These are phyloP conservation scores for Evernia prunastri DNA, from an alignment of 495 filamentous ascomycete genomes.

Conservation along the genomic window DNA sequence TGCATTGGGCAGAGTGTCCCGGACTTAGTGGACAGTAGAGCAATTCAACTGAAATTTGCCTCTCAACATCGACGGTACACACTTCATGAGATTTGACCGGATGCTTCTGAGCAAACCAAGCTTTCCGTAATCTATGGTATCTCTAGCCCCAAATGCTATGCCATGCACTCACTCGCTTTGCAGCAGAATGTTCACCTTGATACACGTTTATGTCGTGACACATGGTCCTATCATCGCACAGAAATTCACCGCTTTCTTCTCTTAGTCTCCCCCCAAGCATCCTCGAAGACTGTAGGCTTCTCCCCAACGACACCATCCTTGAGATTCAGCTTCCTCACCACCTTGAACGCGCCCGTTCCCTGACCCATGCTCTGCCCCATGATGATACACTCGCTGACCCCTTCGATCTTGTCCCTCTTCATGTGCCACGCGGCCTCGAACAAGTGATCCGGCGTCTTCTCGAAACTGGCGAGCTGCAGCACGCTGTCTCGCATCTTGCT, in stretches of 20 bases:
- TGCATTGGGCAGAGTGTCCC: background rate
- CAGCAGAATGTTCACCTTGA: background rate
- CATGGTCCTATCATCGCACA: background rate
- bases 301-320: conserved; percentile 56
- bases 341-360: conserved; percentile 86
- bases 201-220: background rate
- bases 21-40: background rate
- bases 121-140: background rate
- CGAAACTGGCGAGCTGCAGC: conserved; percentile 90
- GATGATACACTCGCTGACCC: conserved; percentile 95
- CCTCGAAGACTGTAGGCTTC: conserved; percentile 70
- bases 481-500: conserved; percentile 96
- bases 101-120: background rate
- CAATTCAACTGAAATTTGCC: background rate
- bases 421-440: conserved; percentile 90
- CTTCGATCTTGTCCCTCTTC: conserved; percentile 82
- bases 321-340: conserved; percentile 69
- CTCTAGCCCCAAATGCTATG: background rate
- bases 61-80: background rate
- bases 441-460: conserved; percentile 96
- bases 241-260: background rate
- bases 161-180: conserved; percentile 5
- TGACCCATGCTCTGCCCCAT: conserved; percentile 90
- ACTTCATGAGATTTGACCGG: background rate
- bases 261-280: conserved; percentile 50